These are phyloP conservation scores for Collybiopsis luxurians DNA, from an alignment of 768 basidiomycete species.

Conservation along the genomic window DNA sequence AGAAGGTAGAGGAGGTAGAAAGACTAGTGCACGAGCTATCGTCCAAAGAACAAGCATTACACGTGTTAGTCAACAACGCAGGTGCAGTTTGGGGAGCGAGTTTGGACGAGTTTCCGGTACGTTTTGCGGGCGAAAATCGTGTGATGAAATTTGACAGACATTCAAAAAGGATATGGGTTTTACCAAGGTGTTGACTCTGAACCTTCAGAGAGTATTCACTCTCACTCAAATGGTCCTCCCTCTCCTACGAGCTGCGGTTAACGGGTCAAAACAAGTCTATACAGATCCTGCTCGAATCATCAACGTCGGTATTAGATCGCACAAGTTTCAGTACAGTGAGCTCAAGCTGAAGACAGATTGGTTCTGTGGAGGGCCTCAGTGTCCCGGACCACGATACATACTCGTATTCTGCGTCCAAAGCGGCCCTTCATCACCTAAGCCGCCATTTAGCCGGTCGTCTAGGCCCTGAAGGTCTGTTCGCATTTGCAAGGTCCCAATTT, in stretches of 20 bases:
- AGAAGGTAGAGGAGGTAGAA: conserved; percentile 51
- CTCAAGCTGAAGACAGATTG: conserved; percentile 39
- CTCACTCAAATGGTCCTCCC: conserved; percentile 60
- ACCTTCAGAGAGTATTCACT: conserved; percentile 63
- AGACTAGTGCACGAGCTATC: conserved; percentile 48
- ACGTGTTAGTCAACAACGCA: conserved; percentile 60
- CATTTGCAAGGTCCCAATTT: neutral
- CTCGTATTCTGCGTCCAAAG: conserved; percentile 66
- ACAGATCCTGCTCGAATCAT: conserved; percentile 56
- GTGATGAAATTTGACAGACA: no score
- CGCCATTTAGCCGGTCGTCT: conserved; percentile 55
- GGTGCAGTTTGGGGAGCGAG: conserved; percentile 54
- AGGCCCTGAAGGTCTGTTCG: conserved; percentile 41
- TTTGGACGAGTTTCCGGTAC: conserved; percentile 45
- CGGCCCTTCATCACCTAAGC: conserved; percentile 56
- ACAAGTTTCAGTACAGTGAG: neutral
- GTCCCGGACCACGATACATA: conserved; percentile 61
- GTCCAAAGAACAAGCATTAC: conserved; percentile 48
- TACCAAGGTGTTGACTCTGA: conserved; percentile 59
- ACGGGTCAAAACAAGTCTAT: conserved; percentile 33
- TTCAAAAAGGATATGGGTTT: conserved; percentile 53
- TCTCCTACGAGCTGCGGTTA: conserved; percentile 46
- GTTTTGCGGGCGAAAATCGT: no score
- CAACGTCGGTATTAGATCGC: conserved; percentile 42
- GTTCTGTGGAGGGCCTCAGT: conserved; percentile 54